A percentile compares a stretch with the other conserved stretches of the same genome.
Conservation (phyloP, 148 eudicot species). For the Gaultheria prostrata region DNA sequence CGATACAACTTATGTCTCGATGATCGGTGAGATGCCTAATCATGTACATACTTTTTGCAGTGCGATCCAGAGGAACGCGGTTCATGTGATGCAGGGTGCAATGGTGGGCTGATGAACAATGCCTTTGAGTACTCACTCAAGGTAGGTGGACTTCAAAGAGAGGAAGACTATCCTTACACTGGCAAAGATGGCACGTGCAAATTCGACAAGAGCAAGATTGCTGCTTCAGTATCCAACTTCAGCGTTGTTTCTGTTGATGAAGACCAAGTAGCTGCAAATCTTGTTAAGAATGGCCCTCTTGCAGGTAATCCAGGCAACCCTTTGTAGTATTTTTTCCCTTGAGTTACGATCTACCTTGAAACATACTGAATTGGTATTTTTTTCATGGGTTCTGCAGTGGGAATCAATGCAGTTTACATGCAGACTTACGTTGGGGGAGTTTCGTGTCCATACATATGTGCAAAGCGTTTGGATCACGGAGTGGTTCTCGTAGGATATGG, state of each 20-base stretch:
- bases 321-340: background rate
- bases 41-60: slow-evolving; percentile 32
- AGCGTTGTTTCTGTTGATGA: slow-evolving; percentile 68
- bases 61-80: slow-evolving; percentile 67
- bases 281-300: slow-evolving; percentile 83
- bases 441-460: slow-evolving; percentile 75
- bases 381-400: slow-evolving; percentile 44
- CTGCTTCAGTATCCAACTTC: slow-evolving; percentile 69
- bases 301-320: slow-evolving; percentile 48
- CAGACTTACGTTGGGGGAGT: slow-evolving; percentile 75
- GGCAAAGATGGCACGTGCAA: slow-evolving; percentile 57
- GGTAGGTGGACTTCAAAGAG: slow-evolving; percentile 60
- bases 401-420: slow-evolving; percentile 76
- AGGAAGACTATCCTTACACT: slow-evolving; percentile 76
- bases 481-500: slow-evolving; percentile 81
- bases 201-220: slow-evolving; percentile 64
- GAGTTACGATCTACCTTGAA: background rate
- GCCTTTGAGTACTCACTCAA: slow-evolving; percentile 83
- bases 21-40: background rate
- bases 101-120: slow-evolving; percentile 76
- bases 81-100: slow-evolving; percentile 72
- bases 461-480: slow-evolving; percentile 69
- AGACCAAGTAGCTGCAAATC: slow-evolving; percentile 80
- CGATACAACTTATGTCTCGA: background rate
- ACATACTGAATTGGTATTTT: background rate